phyloP scores from a whole-genome alignment of 1,284 basidiomycete species.

The Microbotryum silenes-acaulis region DNA sequence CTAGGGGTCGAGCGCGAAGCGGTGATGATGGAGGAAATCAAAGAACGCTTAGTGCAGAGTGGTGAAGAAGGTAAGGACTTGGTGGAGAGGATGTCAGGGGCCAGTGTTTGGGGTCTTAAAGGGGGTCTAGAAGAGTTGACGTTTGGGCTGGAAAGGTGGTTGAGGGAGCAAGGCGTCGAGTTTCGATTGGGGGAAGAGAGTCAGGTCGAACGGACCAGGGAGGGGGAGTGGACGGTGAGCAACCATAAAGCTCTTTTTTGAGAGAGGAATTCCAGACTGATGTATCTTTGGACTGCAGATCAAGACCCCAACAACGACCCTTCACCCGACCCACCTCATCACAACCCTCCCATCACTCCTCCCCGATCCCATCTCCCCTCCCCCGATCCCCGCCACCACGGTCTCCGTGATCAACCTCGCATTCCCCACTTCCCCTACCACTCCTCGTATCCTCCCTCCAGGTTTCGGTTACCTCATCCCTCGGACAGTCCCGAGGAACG shows the following conservation, averaged over 20 bases:
- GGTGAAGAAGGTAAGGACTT: constrained; percentile 45
- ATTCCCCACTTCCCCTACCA: constrained; percentile 45
- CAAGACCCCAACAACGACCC: constrained; percentile 41
- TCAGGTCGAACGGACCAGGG: constrained; percentile 7
- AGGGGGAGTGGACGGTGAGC: constrained; percentile 11
- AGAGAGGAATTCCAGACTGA: neutral
- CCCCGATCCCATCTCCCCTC: constrained; percentile 46
- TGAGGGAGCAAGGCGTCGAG: constrained; percentile 42
- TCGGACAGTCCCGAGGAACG: constrained; percentile 54
- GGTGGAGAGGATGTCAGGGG: constrained; percentile 50
- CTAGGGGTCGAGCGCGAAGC: constrained; percentile 26
- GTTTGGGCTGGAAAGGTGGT: constrained; percentile 48
- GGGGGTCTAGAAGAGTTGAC: constrained; percentile 69
- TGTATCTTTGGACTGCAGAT: constrained; percentile 41
- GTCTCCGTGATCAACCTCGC: constrained; percentile 64
- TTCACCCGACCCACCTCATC: constrained; percentile 31
- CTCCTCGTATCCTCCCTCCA: constrained; percentile 42
- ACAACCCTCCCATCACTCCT: constrained; percentile 37
- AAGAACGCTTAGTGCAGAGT: constrained; percentile 36
- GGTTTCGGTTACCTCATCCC: constrained; percentile 95
- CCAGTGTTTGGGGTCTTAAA: constrained; percentile 69
- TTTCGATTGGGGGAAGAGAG: constrained; percentile 34
- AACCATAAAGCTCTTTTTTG: neutral
- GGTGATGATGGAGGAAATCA: constrained; percentile 45
- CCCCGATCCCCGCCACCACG: constrained; percentile 44